Evolutionary conservation across 1,284 basidiomycete species (phyloP), one percentile per base, ranked within the genome.

Genomic region (Leccinum laetum): DNA sequence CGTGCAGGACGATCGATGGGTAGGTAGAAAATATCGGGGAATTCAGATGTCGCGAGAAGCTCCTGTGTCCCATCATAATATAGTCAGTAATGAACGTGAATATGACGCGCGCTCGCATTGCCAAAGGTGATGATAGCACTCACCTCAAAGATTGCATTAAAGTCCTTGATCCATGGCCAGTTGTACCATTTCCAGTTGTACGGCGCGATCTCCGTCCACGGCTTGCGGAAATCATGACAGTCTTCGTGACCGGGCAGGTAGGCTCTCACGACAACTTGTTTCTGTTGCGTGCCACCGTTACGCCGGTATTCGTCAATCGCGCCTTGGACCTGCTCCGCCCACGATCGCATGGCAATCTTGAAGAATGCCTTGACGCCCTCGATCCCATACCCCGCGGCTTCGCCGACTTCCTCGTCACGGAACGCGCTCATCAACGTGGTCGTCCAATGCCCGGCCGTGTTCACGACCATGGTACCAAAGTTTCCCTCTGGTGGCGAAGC

Each of bases 371-470:
- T 71, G 21, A 90, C 80, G 16, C 79, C 79, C 13, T 81, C 79
- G 64, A 87, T 85, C 1, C 86, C 87, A 49, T 79, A 78, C 1
- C 80, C 80, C 0, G 74, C 76, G 10, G 72, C 74, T 1, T 77
- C 73, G 10, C 73, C 72, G 18, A 75, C 74, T 1, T 67, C 70
- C 18, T 79, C 76, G 61, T 84, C 77, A 2, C 75, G 74, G 64
- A 84, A 83, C 4, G 83, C 87, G 9, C 74, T 71, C 71, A 89
- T 82, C 39, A 86, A 72, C 2, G 80, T 83, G 7, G 84, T 84
- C 3, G 86, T 89, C 88, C 88, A 90, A 71, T 90, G 88, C 1
- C 88, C 88, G 5, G 77, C 88, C 0, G 88, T 90, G 75, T 82
- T 86, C 29, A 84, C 81, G 64, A 90, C 70, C 71, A 90, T 76